phyloP scores from a whole-genome alignment of 352 stramenopile species.

The Phytophthora uliginosa region DNA sequence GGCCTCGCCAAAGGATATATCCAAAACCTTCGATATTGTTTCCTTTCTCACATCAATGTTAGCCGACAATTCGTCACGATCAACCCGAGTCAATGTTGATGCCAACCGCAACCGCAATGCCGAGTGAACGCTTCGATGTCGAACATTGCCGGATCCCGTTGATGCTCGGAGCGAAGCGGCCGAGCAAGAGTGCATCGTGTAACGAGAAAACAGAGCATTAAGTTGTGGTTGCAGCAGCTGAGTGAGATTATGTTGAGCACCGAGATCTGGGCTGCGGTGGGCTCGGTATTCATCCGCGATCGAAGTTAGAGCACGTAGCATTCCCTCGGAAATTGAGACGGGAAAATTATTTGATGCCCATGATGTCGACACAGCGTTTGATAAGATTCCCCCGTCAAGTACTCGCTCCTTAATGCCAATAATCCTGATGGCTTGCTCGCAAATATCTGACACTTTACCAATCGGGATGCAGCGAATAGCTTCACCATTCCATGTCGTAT shows the following conservation, averaged over 20 bases:
- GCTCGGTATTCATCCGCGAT: slow-evolving; percentile 46
- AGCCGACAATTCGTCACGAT: slow-evolving; percentile 6
- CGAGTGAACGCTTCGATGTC: slow-evolving; percentile 68
- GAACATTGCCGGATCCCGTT: slow-evolving; percentile 35
- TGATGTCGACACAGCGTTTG: slow-evolving; percentile 43
- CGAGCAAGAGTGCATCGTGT: slow-evolving; percentile 51
- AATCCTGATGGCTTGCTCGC: slow-evolving; percentile 36
- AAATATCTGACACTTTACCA: slow-evolving; percentile 38
- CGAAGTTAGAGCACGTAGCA: slow-evolving; percentile 31
- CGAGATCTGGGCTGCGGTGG: slow-evolving; percentile 50
- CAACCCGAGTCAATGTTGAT: slow-evolving; percentile 20
- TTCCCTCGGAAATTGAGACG: slow-evolving; percentile 29
- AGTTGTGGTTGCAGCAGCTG: slow-evolving; percentile 59
- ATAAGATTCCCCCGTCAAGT: slow-evolving; percentile 51
- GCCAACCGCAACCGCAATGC: slow-evolving; percentile 63
- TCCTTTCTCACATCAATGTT: slow-evolving; percentile 12
- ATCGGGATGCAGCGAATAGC: slow-evolving; percentile 42
- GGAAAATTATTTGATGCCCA: slow-evolving; percentile 31
- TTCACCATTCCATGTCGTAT: slow-evolving; percentile 48
- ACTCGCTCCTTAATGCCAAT: slow-evolving; percentile 64
- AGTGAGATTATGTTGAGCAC: slow-evolving; percentile 49
- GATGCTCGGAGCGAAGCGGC: slow-evolving; percentile 33
- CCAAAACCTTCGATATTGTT: slow-evolving; percentile 39
- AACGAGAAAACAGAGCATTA: slow-evolving; percentile 42
- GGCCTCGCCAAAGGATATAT: slow-evolving; percentile 45